Base-by-base conservation (phyloP, 495 filamentous ascomycete species). In the Amorphotheca resinae region DNA sequence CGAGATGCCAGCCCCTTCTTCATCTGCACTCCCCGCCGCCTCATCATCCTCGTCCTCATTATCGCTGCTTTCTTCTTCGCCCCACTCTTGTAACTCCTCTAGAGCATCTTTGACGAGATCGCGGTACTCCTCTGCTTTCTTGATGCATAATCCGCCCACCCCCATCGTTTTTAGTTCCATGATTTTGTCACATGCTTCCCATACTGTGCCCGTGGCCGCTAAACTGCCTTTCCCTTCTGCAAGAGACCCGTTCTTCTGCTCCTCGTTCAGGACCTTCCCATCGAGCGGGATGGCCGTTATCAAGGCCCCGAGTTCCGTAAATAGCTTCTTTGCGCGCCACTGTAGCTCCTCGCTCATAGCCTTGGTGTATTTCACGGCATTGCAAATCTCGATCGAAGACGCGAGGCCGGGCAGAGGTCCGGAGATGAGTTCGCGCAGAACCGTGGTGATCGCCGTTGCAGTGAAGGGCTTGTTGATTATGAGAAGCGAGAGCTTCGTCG, bases 381-480 rank as follows among this genome's bases (percentile, higher is more conserved):
- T 66, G 51, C 82, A 77, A 15, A 82, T 59, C 44, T 87, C 68
- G 1, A 76, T 68, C 0, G 80, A 77, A 5, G 76, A 77, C 17
- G 84, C 74, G 20, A 93, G 61, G 2, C 73, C 80, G 2, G 83
- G 82, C 0, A 93, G 66, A 5, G 79, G 74, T 8, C 73, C 73
- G 16, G 73, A 69, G 25, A 74, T 69, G 3, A 89, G 60, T 16
- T 81, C 74, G 6, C 71, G 70, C 5, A 93, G 63, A 11, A 88
- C 73, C 9, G 64, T 76, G 34, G 45, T 59, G 22, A 91, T 73
- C 11, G 84, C 87, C 0, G 81, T 74, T 3, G 80, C 75, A 0
- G 87, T 87, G 59, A 93, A 91, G 0, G 87, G 87, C 12, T 79
- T 72, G 43, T 79, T 91, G 51, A 93, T 82, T 1, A 87, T 72